Evolutionary conservation across 768 basidiomycete genomes (phyloP).

Genomic region (Serendipita sp.): DNA sequence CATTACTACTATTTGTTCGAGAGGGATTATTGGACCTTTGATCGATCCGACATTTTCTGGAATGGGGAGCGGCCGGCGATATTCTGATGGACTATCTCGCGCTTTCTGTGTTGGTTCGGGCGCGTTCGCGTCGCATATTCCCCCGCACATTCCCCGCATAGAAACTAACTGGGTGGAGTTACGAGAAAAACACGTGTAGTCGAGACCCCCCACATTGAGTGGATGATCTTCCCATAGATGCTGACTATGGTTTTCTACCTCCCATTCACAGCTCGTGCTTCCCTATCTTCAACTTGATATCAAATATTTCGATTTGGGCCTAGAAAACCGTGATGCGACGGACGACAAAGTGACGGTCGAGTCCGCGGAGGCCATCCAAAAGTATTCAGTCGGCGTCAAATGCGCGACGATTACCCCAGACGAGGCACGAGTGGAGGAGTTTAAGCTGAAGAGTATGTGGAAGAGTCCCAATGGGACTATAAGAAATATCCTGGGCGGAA

Average conservation of each 20-base stretch:
- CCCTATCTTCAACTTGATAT: slow-evolving; percentile 91
- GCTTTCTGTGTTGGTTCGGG: neutral
- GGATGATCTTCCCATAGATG: too few relatives aligned
- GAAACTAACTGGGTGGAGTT: neutral
- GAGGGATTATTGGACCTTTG: too few relatives aligned
- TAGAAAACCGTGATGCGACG: slow-evolving; percentile 89
- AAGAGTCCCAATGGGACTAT: slow-evolving; percentile 91
- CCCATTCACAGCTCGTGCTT: slow-evolving; percentile 59
- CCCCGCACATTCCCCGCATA: neutral
- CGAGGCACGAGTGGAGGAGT: slow-evolving; percentile 89
- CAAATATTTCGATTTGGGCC: slow-evolving; percentile 96
- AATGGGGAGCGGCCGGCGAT: too few relatives aligned
- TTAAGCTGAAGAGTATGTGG: slow-evolving; percentile 99
- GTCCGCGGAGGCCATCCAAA: slow-evolving; percentile 82
- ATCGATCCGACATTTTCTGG: too few relatives aligned
- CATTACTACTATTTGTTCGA: neutral
- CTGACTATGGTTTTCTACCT: neutral
- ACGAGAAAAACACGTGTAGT: too few relatives aligned
- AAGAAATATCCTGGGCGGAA: slow-evolving; percentile 88
- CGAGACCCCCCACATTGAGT: too few relatives aligned
- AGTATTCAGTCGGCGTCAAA: slow-evolving; percentile 95
- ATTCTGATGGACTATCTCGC: too few relatives aligned
- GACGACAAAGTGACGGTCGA: slow-evolving; percentile 87
- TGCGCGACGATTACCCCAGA: slow-evolving; percentile 99
- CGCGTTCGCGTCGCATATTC: neutral